These are phyloP conservation scores for Aechmea fasciata DNA, from an alignment of 176 grass and related monocot genomes.

Conservation along the genomic window DNA sequence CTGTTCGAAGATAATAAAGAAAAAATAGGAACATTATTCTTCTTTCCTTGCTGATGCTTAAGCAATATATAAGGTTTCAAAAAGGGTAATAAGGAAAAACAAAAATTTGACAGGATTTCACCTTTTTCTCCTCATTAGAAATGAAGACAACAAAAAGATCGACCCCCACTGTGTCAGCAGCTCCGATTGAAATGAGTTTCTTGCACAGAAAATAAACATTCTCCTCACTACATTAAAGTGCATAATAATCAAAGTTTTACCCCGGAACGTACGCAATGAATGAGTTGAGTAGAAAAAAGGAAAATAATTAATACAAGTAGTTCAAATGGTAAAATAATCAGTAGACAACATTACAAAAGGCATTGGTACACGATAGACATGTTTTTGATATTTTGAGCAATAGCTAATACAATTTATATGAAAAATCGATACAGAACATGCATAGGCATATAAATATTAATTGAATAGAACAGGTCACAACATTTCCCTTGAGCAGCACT, in stretches of 20 bases:
- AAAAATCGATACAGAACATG: no score
- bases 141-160: constrained; percentile 85
- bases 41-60: not conserved
- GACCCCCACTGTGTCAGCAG: constrained; percentile 38
- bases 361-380: not conserved
- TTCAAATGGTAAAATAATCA: no score
- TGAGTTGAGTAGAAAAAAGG: not conserved
- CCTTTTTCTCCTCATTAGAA: constrained; percentile 70
- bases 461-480: no score
- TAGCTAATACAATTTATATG: not conserved
- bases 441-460: no score
- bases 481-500: no score
- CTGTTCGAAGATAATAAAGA: not conserved
- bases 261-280: not conserved
- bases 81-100: not conserved
- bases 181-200: constrained; percentile 46
- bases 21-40: not conserved
- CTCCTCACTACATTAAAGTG: constrained; percentile 51
- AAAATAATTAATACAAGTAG: no score
- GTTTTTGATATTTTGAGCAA: not conserved
- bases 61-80: not conserved
- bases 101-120: constrained; percentile 19
- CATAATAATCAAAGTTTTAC: not conserved
- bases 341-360: no score
- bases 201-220: constrained; percentile 83